These are phyloP conservation scores for Candolleomyces aberdarensis DNA, from an alignment of 768 basidiomycete genomes.

Conservation along the genomic window DNA sequence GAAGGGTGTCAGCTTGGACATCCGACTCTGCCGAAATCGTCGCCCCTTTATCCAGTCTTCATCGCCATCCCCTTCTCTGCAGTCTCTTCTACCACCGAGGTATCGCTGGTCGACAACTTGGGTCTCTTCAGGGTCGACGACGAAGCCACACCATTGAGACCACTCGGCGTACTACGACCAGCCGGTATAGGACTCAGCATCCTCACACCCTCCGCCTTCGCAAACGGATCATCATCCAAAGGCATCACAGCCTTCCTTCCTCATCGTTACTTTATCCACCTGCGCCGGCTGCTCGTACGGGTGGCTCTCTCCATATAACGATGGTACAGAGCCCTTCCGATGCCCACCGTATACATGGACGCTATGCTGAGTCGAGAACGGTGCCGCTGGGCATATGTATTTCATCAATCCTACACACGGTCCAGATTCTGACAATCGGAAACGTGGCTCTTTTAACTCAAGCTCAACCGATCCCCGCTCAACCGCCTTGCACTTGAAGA, in stretches of 20 bases:
- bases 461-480: too few relatives aligned
- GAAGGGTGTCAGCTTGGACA: background rate
- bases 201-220: constrained; percentile 51
- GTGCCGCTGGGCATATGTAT: too few relatives aligned
- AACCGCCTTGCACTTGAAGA: too few relatives aligned
- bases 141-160: constrained; percentile 7
- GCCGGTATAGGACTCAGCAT: constrained; percentile 31
- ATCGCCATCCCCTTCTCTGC: background rate
- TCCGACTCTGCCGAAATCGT: background rate
- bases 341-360: constrained; percentile 15
- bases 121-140: background rate
- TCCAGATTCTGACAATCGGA: too few relatives aligned
- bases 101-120: constrained; percentile 2
- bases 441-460: too few relatives aligned
- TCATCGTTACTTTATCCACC: constrained; percentile 21
- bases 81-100: background rate
- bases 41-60: background rate
- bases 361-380: constrained; percentile 1
- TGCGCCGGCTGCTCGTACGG: constrained; percentile 15
- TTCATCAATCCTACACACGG: too few relatives aligned
- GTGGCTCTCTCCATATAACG: background rate
- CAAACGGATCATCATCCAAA: constrained; percentile 55
- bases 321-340: constrained; percentile 9
- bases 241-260: constrained; percentile 17
- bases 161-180: background rate